Percentiles rank a stretch among this genome's conserved stretches.
phyloP scores from a whole-genome alignment of 2,329 filamentous ascomycete genomes.

The Diplocarpon rosae region DNA sequence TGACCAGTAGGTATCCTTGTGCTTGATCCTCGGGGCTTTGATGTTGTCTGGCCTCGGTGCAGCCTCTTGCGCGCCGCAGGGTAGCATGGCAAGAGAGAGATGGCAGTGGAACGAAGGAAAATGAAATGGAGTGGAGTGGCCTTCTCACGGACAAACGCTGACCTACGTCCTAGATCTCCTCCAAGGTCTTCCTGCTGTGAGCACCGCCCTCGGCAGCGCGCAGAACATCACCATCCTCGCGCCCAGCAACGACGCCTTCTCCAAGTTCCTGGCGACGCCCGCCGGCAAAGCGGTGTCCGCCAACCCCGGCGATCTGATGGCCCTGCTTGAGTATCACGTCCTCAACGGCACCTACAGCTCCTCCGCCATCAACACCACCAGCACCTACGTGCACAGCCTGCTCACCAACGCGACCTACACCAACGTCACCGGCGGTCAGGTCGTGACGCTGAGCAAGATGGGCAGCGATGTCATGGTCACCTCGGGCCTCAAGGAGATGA shows the following conservation, averaged over 20 bases:
- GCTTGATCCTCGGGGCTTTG: no score
- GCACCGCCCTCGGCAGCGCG: conserved; percentile 29
- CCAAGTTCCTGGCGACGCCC: conserved; percentile 22
- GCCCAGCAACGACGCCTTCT: conserved; percentile 25
- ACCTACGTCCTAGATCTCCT: no score
- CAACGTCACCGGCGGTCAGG: conserved; percentile 39
- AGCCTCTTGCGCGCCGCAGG: no score
- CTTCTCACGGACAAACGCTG: no score
- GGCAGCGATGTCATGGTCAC: conserved; percentile 31
- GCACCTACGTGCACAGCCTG: conserved; percentile 33
- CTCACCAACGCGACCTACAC: conserved; percentile 33
- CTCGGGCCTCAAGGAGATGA: conserved; percentile 20
- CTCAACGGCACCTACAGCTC: conserved; percentile 21
- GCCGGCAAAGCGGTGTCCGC: conserved; percentile 14
- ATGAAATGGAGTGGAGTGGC: no score
- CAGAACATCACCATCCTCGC: conserved; percentile 41
- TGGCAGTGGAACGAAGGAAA: no score
- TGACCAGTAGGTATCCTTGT: no score
- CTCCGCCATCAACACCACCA: conserved; percentile 16
- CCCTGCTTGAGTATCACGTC: conserved; percentile 25
- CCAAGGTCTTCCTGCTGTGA: conserved; percentile 24
- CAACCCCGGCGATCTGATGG: conserved; percentile 27
- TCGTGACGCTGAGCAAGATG: conserved; percentile 31
- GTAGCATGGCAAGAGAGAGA: no score
- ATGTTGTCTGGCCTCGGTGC: no score